phyloP scores from a whole-genome alignment of 2,329 filamentous ascomycete species.

The Neoascochyta sp. region DNA sequence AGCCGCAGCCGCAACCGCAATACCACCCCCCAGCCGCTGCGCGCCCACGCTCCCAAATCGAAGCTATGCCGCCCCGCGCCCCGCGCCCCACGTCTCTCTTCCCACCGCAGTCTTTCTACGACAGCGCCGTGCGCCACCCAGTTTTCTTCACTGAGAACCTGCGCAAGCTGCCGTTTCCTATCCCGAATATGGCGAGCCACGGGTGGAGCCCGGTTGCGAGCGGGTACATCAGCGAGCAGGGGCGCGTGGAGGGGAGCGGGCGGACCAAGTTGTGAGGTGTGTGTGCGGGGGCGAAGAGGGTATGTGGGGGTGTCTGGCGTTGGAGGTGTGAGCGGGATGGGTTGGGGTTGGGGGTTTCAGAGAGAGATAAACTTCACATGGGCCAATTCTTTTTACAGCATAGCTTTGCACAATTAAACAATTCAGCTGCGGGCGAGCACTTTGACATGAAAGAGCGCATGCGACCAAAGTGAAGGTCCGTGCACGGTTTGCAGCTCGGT shows the following conservation, averaged over 20 bases:
- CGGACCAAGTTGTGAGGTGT: constrained; percentile 29
- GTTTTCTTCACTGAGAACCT: constrained; percentile 71
- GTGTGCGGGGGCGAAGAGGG: neutral
- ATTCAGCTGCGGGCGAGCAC: too few species aligned
- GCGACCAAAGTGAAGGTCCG: too few species aligned
- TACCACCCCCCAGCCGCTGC: constrained; percentile 2
- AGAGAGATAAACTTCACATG: neutral
- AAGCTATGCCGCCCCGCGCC: constrained; percentile 48
- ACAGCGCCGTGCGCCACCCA: constrained; percentile 63
- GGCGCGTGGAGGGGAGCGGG: constrained; percentile 5
- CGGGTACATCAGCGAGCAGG: constrained; percentile 41
- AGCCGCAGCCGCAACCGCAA: constrained; percentile 3
- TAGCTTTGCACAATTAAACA: too few species aligned
- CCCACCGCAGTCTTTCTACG: constrained; percentile 37
- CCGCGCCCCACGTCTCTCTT: constrained; percentile 14
- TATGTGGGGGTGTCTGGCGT: neutral
- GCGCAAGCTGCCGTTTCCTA: constrained; percentile 51
- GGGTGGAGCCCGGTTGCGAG: constrained; percentile 44
- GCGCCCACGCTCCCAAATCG: constrained; percentile 44
- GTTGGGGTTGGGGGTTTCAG: neutral
- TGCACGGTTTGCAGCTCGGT: too few species aligned
- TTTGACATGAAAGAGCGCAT: too few species aligned
- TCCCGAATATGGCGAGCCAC: constrained; percentile 35
- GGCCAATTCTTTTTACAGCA: too few species aligned
- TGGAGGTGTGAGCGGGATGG: too few species aligned